Evolutionary conservation across 2,329 filamentous ascomycete species (phyloP), one percentile per base, ranked within the genome.

Genomic region (Beauveria brongniartii): DNA sequence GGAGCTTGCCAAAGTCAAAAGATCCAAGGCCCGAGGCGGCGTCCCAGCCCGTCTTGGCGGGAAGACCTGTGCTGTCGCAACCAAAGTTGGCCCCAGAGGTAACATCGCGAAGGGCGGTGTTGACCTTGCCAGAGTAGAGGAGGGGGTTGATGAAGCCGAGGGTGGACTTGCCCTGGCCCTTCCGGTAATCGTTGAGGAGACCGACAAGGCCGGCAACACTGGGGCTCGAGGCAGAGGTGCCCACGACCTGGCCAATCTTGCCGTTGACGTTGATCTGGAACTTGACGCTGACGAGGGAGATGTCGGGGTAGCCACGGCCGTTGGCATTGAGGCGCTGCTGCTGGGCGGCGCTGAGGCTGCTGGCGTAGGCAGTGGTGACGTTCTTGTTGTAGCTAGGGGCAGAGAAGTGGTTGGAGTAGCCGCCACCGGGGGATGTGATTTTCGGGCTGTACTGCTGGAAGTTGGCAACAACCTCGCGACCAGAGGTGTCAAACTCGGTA

Each of bases 401-500:
- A 8, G 55, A 0, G 9, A 62, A 62, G 55, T 62, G 51, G 12
- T 59, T 43, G 24, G 61, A 62, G 61, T 50, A 62, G 20, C 59
- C 59, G 14, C 59, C 59, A 16, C 59, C 59, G 24, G 59, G 53
- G 4, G 59, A 61, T 5, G 14, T 54, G 41, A 37, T 18, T 14
- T 53, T n/a, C 20, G 24, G n/a, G 59, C 34, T 50, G 58, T 60
- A 60, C 30, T 54, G 40, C 26, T 40, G 6, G 24, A 57, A 61
- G 37, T 61, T 47, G 53, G 59, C 59, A 4, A 56, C 59, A n/a
- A 61, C 54, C 28, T 61, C 59, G 28, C 54, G 37, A 20, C 41
- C 41, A 9, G 28, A 28, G 22, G 18, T 5, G 30, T 60, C 51
- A 30, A 61, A 61, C 47, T 61, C 52, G 20, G 81, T 83, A 10